A percentile compares a stretch with the other conserved stretches of the same genome.
phyloP scores from a whole-genome alignment of 176 grass and related monocot genomes.

The Lolium rigidum region DNA sequence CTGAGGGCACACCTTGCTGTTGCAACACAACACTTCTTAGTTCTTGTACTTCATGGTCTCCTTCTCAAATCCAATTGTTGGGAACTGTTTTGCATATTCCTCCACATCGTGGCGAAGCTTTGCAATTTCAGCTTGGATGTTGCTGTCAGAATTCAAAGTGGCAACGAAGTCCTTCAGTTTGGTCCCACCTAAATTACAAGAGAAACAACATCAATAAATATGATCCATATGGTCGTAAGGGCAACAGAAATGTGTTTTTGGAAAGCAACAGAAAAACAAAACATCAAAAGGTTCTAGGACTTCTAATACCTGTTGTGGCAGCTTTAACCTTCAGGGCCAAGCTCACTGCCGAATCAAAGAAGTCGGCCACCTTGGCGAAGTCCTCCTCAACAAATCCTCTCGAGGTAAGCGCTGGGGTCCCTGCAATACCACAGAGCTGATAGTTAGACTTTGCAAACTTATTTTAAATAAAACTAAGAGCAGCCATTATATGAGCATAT shows the following conservation, averaged over 20 bases:
- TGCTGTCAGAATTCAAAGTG: conserved; percentile 74
- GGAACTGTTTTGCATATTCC: conserved; percentile 97
- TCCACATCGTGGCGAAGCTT: conserved; percentile 90
- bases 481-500: conserved; percentile 6
- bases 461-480: background rate
- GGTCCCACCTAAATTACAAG: conserved; percentile 62
- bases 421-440: conserved; percentile 44
- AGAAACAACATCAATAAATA: conserved; percentile 35
- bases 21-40: conserved; percentile 40
- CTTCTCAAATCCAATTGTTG: conserved; percentile 99
- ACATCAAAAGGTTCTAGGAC: background rate
- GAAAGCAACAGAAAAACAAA: background rate
- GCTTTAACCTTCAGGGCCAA: conserved; percentile 87
- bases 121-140: conserved; percentile 83
- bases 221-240: conserved; percentile 11
- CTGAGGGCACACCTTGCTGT: conserved; percentile 42
- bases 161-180: conserved; percentile 98
- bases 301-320: conserved; percentile 66
- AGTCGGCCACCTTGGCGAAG: conserved; percentile 94
- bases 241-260: conserved; percentile 16
- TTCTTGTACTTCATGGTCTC: conserved; percentile 97
- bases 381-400: conserved; percentile 99
- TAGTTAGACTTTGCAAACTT: conserved; percentile 33
- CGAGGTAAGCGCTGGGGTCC: conserved; percentile 96
- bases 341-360: conserved; percentile 81